These are phyloP conservation scores for Isabelozyma pseudorhagii DNA, from an alignment of 805 yeast species.

Conservation along the genomic window DNA sequence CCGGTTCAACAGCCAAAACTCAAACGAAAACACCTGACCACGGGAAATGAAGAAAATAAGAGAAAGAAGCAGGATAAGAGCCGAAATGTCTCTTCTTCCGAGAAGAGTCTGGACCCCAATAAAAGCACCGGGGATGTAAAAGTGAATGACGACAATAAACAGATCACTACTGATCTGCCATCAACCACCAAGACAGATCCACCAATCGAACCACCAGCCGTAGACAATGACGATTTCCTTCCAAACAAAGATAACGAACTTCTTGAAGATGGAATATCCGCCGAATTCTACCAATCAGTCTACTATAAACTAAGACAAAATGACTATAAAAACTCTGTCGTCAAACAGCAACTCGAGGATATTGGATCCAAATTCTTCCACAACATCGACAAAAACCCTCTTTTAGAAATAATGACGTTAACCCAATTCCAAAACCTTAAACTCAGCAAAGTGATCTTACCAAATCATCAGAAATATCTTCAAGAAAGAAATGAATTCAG, in stretches of 20 bases:
- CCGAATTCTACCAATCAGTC: constrained; percentile 50
- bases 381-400: neutral
- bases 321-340: constrained; percentile 41
- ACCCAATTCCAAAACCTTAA: constrained; percentile 26
- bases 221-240: constrained; percentile 1
- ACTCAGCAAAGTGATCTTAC: constrained; percentile 28
- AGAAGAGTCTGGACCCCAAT: neutral
- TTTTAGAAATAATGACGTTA: constrained; percentile 18
- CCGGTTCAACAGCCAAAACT: neutral
- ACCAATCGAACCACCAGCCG: neutral
- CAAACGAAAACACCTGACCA: constrained; percentile 15
- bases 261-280: constrained; percentile 35
- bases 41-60: constrained; percentile 35
- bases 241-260: constrained; percentile 46
- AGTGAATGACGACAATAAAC: neutral
- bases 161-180: too few relatives aligned
- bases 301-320: constrained; percentile 46
- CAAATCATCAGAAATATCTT: constrained; percentile 28
- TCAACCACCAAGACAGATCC: neutral
- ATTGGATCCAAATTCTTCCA: constrained; percentile 12
- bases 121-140: constrained; percentile 1
- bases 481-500: constrained; percentile 33
- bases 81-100: neutral
- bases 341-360: constrained; percentile 17
- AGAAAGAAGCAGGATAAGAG: constrained; percentile 12